Evolutionary conservation across 1,139 yeast species (phyloP).

Genomic region (Magnusiomyces sp.): DNA sequence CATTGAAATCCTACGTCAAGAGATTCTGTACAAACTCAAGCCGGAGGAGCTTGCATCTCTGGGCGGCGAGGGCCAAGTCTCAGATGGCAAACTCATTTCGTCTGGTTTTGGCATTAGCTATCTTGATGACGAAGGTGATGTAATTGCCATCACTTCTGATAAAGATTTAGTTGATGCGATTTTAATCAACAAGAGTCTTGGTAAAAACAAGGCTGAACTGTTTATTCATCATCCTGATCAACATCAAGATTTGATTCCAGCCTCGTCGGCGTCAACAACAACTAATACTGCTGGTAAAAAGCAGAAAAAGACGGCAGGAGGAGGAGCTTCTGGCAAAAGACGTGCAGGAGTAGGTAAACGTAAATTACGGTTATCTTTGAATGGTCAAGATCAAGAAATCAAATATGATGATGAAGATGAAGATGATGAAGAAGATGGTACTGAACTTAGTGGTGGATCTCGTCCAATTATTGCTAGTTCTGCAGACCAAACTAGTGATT

Average conservation of each 20-base stretch:
- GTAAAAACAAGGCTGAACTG: slow-evolving; percentile 59
- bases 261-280: slow-evolving; percentile 11
- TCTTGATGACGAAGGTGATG: slow-evolving; percentile 78
- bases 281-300: slow-evolving; percentile 9
- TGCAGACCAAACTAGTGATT: slow-evolving; percentile 2
- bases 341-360: neutral
- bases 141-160: slow-evolving; percentile 68
- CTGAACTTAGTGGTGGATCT: neutral
- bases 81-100: slow-evolving; percentile 25
- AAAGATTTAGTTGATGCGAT: slow-evolving; percentile 69
- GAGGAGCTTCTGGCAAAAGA: neutral
- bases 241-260: slow-evolving; percentile 25
- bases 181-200: slow-evolving; percentile 41
- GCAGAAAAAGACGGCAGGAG: neutral
- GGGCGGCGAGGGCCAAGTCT: slow-evolving; percentile 31
- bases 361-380: too few relatives aligned
- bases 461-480: slow-evolving; percentile 1
- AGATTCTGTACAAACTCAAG: slow-evolving; percentile 41
- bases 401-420: too few relatives aligned
- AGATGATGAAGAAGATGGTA: too few relatives aligned
- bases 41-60: slow-evolving; percentile 36
- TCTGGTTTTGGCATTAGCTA: slow-evolving; percentile 60
- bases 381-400: too few relatives aligned
- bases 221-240: slow-evolving; percentile 64
- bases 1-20: slow-evolving; percentile 36